Evolutionary conservation across 2,329 filamentous ascomycete genomes (phyloP), one percentile per base, ranked within the genome.

Genomic region (Calonectria multiphialidica): DNA sequence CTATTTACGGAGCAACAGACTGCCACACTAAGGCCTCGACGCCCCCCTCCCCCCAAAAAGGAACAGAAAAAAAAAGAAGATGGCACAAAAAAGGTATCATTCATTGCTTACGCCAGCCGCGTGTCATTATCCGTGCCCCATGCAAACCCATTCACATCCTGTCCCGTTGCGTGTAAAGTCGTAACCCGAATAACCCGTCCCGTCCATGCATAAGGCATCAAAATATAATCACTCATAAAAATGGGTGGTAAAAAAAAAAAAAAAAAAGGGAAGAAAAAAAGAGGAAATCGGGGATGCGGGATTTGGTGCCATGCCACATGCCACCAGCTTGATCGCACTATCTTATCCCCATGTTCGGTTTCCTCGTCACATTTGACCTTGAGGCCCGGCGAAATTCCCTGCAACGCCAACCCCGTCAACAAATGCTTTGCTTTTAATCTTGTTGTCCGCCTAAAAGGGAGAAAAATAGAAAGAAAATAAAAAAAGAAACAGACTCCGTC

Each of bases 331-430:
- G 23, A 30, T 28, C 37, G 28, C 23, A 23, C 57, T 61, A 35
- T 61, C 18, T 61, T 25, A 61, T 30, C n/a, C 57, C 37, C 57
- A 28, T n/a, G 23, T 5, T 61, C 35, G 21, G 55, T n/a, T 16
- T 40, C 55, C 35, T 42, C 23, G 21, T 59, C 35, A 25, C 23
- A 59, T n/a, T 16, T 42, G 33, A 57, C 50, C 40, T 49, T 12
- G 66, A 33, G 45, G 63, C 64, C 53, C 37, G 13, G 13, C 3
- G 37, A 53, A n/a, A 62, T 61, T 69, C 61, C 53, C 71, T 70
- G 63, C 75, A 77, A 78, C 75, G 76, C 77, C 75, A 59, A 55
- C 42, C 69, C 70, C 64, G 30, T 72, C n/a, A 47, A 65, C 63
- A 35, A 69, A 77, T 75, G 70, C 65, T 68, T 73, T 70, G 55